Evolutionary conservation across 176 grass and related monocot genomes (phyloP).

Genomic region (Oryza australiensis): DNA sequence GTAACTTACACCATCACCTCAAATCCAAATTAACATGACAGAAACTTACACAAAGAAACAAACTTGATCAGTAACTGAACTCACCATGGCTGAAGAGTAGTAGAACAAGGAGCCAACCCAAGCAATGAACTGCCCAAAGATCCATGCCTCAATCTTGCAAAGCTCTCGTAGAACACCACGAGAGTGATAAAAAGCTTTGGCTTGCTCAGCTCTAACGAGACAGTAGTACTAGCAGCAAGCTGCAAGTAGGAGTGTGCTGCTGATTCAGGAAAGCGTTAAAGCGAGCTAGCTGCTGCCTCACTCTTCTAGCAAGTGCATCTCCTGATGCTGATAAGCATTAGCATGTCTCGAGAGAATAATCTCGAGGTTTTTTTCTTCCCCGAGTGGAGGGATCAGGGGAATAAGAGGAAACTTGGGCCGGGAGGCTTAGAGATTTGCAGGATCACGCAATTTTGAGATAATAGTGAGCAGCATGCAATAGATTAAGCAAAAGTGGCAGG

Average conservation of each 20-base stretch:
- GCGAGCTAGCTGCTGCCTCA: constrained; percentile 28
- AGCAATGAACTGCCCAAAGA: constrained; percentile 27
- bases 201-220: constrained; percentile 7
- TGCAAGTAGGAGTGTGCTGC: constrained; percentile 24
- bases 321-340: constrained; percentile 14
- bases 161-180: background rate
- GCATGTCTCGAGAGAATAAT: constrained; percentile 30
- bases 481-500: constrained; percentile 30
- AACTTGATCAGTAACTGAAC: constrained; percentile 24
- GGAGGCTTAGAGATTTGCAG: constrained; percentile 47
- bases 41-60: background rate
- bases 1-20: background rate
- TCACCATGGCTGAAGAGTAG: constrained; percentile 58
- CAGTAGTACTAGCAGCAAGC: constrained; percentile 24
- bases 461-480: constrained; percentile 9
- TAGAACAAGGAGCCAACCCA: constrained; percentile 34
- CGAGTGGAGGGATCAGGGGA: constrained; percentile 36
- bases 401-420: constrained; percentile 64
- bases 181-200: background rate
- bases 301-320: background rate
- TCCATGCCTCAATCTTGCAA: constrained; percentile 43
- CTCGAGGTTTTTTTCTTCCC: constrained; percentile 29
- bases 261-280: constrained; percentile 31
- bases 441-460: constrained; percentile 38
- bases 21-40: background rate